A percentile compares a stretch with the other conserved stretches of the same genome.
Conservation (phyloP, 202 grass and related monocot species). For the Setaria italica region DNA sequence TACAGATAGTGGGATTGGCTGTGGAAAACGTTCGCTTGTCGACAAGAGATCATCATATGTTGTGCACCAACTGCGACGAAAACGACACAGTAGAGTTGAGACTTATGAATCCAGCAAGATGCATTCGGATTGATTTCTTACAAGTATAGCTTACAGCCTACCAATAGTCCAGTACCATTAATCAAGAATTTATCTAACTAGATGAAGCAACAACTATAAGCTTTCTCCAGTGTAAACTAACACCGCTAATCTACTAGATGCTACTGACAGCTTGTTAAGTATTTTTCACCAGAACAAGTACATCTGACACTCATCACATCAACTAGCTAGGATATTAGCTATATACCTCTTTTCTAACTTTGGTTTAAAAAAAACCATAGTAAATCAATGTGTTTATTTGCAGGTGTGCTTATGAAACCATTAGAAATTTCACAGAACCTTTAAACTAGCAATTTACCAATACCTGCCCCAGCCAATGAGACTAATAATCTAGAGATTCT, state of each 20-base stretch:
- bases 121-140: not conserved
- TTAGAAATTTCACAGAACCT: slow-evolving; percentile 8
- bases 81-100: slow-evolving; percentile 20
- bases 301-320: slow-evolving; percentile 13
- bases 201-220: not conserved
- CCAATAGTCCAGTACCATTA: not conserved
- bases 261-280: slow-evolving; percentile 10
- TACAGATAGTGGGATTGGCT: slow-evolving; percentile 85
- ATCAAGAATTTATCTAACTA: slow-evolving; percentile 1
- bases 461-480: not conserved
- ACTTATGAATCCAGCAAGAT: not conserved
- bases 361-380: not conserved
- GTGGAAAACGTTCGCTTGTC: slow-evolving; percentile 61
- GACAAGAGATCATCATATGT: slow-evolving; percentile 90
- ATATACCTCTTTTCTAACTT: not conserved
- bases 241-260: not conserved
- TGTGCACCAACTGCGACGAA: slow-evolving; percentile 72
- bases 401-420: not conserved
- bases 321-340: not conserved
- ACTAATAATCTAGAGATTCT: slow-evolving; percentile 10
- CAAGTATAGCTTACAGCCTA: not conserved
- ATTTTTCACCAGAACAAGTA: slow-evolving; percentile 4
- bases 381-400: not conserved
- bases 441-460: slow-evolving; percentile 12
- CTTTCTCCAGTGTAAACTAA: not conserved